Conservation (phyloP, 2,329 filamentous ascomycete genomes). For the Albifimbria verrucaria region DNA sequence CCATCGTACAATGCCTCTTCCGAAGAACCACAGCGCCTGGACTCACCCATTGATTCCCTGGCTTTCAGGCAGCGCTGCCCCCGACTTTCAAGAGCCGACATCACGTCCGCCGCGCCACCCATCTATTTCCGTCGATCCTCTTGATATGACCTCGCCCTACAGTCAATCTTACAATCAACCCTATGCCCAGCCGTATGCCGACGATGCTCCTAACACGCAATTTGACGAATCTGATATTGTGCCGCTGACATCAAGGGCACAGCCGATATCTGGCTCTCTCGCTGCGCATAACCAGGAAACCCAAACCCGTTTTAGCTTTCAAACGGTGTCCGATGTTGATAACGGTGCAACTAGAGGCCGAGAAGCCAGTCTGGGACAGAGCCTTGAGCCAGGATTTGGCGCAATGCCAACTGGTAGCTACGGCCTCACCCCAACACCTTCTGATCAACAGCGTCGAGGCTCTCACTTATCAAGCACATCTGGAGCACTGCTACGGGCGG, state of each 20-base stretch:
- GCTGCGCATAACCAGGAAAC: slow-evolving; percentile 36
- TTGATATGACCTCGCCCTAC: slow-evolving; percentile 19
- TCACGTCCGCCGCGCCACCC: slow-evolving; percentile 18
- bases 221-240: slow-evolving; percentile 56
- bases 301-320: slow-evolving; percentile 51
- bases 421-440: slow-evolving; percentile 53
- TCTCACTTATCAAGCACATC: slow-evolving; percentile 63
- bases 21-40: slow-evolving; percentile 32
- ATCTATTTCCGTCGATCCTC: slow-evolving; percentile 26
- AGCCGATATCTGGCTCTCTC: slow-evolving; percentile 52
- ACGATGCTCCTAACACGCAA: slow-evolving; percentile 27
- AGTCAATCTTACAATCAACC: no score
- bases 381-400: slow-evolving; percentile 56
- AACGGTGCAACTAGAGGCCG: slow-evolving; percentile 50
- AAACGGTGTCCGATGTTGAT: slow-evolving; percentile 52
- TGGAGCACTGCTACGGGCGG: slow-evolving; percentile 64
- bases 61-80: slow-evolving; percentile 54
- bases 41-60: slow-evolving; percentile 53
- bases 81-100: slow-evolving; percentile 39
- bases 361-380: slow-evolving; percentile 47
- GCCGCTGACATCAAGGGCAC: slow-evolving; percentile 53
- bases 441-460: slow-evolving; percentile 39
- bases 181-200: no score
- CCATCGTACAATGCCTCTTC: slow-evolving; percentile 38
- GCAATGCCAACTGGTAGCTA: slow-evolving; percentile 52